Evolutionary conservation across 257 asterid genomes (phyloP).

Genomic region (Cordia subcordata): DNA sequence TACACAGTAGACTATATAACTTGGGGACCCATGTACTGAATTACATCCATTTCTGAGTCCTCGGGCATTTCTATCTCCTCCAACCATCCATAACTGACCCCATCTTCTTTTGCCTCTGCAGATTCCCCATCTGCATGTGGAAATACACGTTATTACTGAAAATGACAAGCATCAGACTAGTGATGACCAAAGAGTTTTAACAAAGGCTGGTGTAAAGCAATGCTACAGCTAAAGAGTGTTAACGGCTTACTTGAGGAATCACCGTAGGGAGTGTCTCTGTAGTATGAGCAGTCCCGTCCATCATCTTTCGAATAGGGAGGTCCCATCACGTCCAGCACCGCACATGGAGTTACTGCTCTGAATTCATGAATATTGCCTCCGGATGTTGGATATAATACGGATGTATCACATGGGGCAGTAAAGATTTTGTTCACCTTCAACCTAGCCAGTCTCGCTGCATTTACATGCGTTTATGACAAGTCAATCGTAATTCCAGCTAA

Average conservation of each 20-base stretch:
- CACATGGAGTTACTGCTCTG: constrained; percentile 78
- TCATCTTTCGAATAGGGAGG: constrained; percentile 74
- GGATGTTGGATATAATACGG: constrained; percentile 74
- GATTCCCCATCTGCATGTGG: constrained; percentile 30
- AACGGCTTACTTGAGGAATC: constrained; percentile 24
- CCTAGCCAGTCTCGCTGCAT: constrained; percentile 53
- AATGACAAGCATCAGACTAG: not conserved
- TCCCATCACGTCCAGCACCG: constrained; percentile 72
- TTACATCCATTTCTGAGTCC: constrained; percentile 76
- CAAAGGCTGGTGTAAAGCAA: too few relatives aligned
- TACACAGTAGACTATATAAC: constrained; percentile 16
- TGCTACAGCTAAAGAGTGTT: too few relatives aligned
- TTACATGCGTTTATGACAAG: not conserved
- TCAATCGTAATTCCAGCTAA: too few relatives aligned
- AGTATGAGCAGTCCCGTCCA: constrained; percentile 66
- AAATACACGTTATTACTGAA: too few relatives aligned
- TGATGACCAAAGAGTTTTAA: not conserved
- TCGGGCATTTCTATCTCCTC: constrained; percentile 53
- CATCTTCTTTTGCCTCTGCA: constrained; percentile 21
- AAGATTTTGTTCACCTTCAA: constrained; percentile 42
- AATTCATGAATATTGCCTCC: constrained; percentile 91
- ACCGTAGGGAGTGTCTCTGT: constrained; percentile 37
- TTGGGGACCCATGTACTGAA: constrained; percentile 66
- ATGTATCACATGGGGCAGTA: constrained; percentile 61
- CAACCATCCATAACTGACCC: constrained; percentile 43